Percentiles rank a stretch among this genome's conserved stretches.
Conservation (phyloP, 1,284 basidiomycete species). For the Heterobasidion irregulare region DNA sequence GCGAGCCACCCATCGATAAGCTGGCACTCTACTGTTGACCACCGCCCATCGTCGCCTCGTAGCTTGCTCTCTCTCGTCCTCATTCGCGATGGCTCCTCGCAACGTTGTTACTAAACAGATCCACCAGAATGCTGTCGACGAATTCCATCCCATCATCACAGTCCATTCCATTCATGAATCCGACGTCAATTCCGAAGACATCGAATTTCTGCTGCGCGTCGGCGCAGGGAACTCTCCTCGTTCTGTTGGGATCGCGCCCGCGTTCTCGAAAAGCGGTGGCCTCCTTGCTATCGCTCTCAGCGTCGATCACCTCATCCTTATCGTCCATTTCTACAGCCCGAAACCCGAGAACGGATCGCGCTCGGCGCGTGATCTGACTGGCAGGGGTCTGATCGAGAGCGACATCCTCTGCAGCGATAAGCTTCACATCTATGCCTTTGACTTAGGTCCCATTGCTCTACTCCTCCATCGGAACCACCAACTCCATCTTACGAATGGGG, state of each 20-base stretch:
- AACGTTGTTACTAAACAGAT: conserved; percentile 4
- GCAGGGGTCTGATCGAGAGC: conserved; percentile 12
- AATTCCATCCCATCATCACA: conserved; percentile 11
- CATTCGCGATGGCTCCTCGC: background rate
- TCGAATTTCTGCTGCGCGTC: conserved; percentile 13
- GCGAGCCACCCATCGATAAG: too few relatives aligned
- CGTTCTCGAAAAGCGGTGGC: conserved; percentile 16
- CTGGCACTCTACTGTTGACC: too few relatives aligned
- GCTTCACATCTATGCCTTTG: conserved; percentile 28
- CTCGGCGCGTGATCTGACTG: too few relatives aligned
- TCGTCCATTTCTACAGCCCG: conserved; percentile 19
- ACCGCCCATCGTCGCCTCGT: background rate
- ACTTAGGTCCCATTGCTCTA: conserved; percentile 33
- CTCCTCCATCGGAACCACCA: conserved; percentile 32
- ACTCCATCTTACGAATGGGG: conserved; percentile 29
- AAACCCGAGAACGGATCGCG: conserved; percentile 5
- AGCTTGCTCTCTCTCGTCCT: background rate
- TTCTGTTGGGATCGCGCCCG: conserved; percentile 20
- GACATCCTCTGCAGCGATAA: conserved; percentile 18
- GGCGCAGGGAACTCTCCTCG: conserved; percentile 11
- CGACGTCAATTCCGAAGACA: conserved; percentile 9
- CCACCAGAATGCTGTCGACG: conserved; percentile 19
- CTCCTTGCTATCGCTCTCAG: conserved; percentile 20
- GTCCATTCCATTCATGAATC: conserved; percentile 15
- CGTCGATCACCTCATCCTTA: conserved; percentile 12